Evolutionary conservation across 768 basidiomycete genomes (phyloP), one percentile per base, ranked within the genome.

Genomic region (Lyophyllum semitale): DNA sequence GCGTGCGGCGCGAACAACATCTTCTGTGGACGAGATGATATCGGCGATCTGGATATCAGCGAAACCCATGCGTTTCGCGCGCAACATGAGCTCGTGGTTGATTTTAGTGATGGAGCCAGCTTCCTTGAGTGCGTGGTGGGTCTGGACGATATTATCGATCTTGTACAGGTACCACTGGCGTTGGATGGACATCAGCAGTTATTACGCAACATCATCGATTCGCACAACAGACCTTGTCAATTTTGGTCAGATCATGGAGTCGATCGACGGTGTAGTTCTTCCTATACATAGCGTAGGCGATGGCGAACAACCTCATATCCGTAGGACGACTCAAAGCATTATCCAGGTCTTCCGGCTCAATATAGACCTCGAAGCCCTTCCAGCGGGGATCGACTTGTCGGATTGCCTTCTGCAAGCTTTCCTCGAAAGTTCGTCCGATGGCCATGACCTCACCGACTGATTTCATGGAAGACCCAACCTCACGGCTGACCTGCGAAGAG

Each of bases 371-470:
- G 66, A 99, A 99, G 4, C 97, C 97, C 68, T 90, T 85, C 85
- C 93, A 99, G 27, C 91, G 84, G 26, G 97, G 97, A 71, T 98
- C 96, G 33, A 98, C 91, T 77, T 97, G 94, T 59, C 97, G 89
- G 57, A 99, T 91, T 45, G 97, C 97, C 74, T 99, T 99, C 71
- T 98, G 97, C 66, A 99, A 79, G 66, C 91, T 93, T 71, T 99
- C 97, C 73, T 99, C 97, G 63, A 98, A 99, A 1, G 97, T 99
- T 61, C 97, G 89, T 33, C 97, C 97, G 64, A 99, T 98, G 62
- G 96, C 96, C 97, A 99, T 99, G 67, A 99, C 96, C 72, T 99
- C 97, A 51, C 97, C 97, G 51, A 99, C 97, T 15, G 93, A 95
- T 74, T 99, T 99, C 97, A 99, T 98, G 17, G 96, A 85, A 2